These are phyloP conservation scores for Penicillium sp. DNA, from an alignment of 2,329 filamentous ascomycete genomes.

Conservation along the genomic window DNA sequence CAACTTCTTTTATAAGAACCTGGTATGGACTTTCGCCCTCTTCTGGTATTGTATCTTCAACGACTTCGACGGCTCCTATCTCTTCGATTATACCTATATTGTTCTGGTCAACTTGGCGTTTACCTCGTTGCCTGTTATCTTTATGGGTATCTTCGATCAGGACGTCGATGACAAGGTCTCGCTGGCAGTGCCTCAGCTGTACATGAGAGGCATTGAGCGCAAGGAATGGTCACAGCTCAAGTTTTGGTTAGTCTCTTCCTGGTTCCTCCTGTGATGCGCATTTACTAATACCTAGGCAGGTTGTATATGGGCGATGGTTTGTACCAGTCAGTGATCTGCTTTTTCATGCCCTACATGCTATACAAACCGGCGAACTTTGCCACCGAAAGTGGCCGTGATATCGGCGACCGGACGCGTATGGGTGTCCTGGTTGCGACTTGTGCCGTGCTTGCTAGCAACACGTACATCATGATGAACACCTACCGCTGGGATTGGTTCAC, in stretches of 20 bases:
- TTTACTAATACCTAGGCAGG: constrained; percentile 51
- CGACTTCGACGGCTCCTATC: constrained; percentile 93
- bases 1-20: constrained; percentile 99
- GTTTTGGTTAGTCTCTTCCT: constrained; percentile 72
- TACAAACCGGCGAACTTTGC: constrained; percentile 68
- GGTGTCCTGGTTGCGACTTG: constrained; percentile 84
- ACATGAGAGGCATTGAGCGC: constrained; percentile 91
- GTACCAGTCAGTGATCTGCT: constrained; percentile 91
- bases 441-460: constrained; percentile 83
- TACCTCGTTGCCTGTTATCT: constrained; percentile 88
- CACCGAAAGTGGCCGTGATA: constrained; percentile 68
- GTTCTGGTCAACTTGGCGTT: constrained; percentile 95
- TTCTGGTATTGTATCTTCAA: constrained; percentile 98
- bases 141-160: constrained; percentile 96
- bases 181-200: constrained; percentile 89
- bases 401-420: constrained; percentile 78
- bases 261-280: background rate
- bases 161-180: constrained; percentile 94
- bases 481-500: constrained; percentile 99
- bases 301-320: constrained; percentile 91
- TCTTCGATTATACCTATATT: constrained; percentile 98
- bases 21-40: constrained; percentile 93
- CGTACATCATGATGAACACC: constrained; percentile 92
- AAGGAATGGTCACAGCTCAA: constrained; percentile 94
- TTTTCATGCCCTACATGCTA: constrained; percentile 86